Percentiles rank a stretch among this genome's conserved stretches.
Evolutionary conservation across 192 early-diverging fungal genomes (phyloP).

Genomic region (Blastocladiella britannica): DNA sequence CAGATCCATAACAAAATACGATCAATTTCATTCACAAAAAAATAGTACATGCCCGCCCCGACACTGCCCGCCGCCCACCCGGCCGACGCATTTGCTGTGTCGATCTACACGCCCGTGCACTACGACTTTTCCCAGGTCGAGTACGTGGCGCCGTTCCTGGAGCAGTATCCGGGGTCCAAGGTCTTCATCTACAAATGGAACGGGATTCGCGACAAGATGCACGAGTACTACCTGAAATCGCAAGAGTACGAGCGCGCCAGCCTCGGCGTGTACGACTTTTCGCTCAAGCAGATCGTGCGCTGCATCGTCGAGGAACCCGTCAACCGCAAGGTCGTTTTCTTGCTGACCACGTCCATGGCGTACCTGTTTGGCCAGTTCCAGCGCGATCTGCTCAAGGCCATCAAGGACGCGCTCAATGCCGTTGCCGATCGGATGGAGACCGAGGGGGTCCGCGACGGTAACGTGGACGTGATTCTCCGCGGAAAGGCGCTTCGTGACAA

Average conservation of each 20-base stretch:
- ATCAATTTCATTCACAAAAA: too few species aligned
- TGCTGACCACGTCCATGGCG: constrained; percentile 15
- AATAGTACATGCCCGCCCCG: too few species aligned
- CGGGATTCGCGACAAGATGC: constrained; percentile 13
- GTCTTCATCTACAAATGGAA: constrained; percentile 21
- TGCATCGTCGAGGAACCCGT: constrained; percentile 13
- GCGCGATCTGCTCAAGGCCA: neutral
- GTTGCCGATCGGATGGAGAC: constrained; percentile 8
- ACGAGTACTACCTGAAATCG: constrained; percentile 11
- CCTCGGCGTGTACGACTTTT: constrained; percentile 16
- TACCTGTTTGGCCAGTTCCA: neutral
- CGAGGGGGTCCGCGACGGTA: constrained; percentile 8
- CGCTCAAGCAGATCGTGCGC: constrained; percentile 11
- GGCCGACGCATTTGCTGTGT: neutral
- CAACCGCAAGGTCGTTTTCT: constrained; percentile 12
- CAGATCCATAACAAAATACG: too few species aligned
- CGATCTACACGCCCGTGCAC: constrained; percentile 11
- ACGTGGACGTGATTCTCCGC: constrained; percentile 9
- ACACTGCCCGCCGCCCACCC: too few species aligned
- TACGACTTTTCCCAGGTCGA: constrained; percentile 17
- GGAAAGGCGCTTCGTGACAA: constrained; percentile 11
- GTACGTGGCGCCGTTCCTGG: constrained; percentile 14
- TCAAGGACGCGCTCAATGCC: neutral
- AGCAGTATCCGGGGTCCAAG: constrained; percentile 11
- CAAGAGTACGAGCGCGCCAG: constrained; percentile 12